Conservation (phyloP, 257 asterid species). For the Agastache rugosa region DNA sequence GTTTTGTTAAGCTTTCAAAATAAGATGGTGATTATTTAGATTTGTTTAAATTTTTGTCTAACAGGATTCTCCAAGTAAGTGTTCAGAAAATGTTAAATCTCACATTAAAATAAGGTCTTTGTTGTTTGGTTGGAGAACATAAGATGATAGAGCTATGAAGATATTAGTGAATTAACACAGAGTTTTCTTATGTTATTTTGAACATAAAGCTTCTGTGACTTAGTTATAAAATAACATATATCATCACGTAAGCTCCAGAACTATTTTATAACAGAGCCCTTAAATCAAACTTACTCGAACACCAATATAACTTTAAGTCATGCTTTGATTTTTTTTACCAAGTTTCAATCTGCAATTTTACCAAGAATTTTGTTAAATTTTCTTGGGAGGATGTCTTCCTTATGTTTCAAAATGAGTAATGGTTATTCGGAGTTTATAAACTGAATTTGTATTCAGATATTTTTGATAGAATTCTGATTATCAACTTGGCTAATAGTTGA, state of each 20-base stretch:
- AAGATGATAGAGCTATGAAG: neutral
- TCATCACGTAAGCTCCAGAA: neutral
- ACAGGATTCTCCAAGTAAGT: neutral
- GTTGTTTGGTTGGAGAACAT: neutral
- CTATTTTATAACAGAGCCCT: neutral
- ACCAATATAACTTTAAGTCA: neutral
- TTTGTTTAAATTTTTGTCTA: neutral
- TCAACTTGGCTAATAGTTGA: neutral
- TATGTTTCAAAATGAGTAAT: neutral
- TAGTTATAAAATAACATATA: neutral
- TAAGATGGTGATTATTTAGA: neutral
- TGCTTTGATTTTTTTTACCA: neutral
- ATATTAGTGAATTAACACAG: neutral
- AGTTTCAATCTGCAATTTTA: neutral
- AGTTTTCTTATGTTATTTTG: neutral
- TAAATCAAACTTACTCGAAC: neutral
- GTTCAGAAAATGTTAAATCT: neutral
- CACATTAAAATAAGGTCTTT: neutral
- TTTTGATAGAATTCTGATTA: neutral
- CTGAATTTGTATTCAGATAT: neutral
- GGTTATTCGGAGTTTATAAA: neutral
- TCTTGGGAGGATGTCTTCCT: neutral
- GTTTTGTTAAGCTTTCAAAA: neutral
- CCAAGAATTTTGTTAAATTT: neutral
- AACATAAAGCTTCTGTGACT: neutral